phyloP scores from a whole-genome alignment of 768 basidiomycete genomes.

The Dentipellis fragilis region DNA sequence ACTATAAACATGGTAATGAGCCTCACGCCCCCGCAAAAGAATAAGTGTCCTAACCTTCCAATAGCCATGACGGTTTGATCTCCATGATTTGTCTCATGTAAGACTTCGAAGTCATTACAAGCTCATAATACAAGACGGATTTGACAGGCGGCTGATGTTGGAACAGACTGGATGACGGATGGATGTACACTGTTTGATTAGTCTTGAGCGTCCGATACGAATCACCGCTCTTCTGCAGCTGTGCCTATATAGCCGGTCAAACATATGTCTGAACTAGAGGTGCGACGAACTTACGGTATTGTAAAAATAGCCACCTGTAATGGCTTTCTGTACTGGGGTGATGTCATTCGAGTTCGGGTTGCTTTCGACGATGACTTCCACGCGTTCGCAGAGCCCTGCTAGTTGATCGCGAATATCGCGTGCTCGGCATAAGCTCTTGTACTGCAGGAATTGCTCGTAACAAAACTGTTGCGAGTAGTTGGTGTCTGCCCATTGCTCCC shows the following conservation, averaged over 20 bases:
- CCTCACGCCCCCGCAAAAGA: slow-evolving; percentile 2
- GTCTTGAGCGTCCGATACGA: slow-evolving; percentile 96
- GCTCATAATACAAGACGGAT: slow-evolving; percentile 88
- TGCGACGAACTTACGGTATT: slow-evolving; percentile 54
- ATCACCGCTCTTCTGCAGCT: slow-evolving; percentile 91
- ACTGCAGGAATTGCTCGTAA: slow-evolving; percentile 92
- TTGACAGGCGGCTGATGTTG: slow-evolving; percentile 91
- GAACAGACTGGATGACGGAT: slow-evolving; percentile 92
- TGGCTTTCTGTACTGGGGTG: slow-evolving; percentile 87
- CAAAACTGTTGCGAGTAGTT: slow-evolving; percentile 96
- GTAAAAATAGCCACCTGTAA: slow-evolving; percentile 94
- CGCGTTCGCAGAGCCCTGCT: slow-evolving; percentile 91
- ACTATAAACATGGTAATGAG: slow-evolving; percentile 34
- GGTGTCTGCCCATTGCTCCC: slow-evolving; percentile 98
- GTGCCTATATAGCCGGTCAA: slow-evolving; percentile 41
- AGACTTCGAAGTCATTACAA: slow-evolving; percentile 96
- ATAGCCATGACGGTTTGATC: slow-evolving; percentile 89
- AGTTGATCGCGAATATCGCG: slow-evolving; percentile 96
- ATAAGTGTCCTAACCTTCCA: slow-evolving; percentile 58
- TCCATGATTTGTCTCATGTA: slow-evolving; percentile 99
- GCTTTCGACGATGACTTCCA: slow-evolving; percentile 80
- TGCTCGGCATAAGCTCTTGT: slow-evolving; percentile 88
- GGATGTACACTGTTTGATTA: slow-evolving; percentile 92
- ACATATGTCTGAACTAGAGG: neutral
- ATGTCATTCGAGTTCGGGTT: slow-evolving; percentile 93